Conservation (phyloP, 169 alveolate species). For the Plasmodium billcollinsi region DNA sequence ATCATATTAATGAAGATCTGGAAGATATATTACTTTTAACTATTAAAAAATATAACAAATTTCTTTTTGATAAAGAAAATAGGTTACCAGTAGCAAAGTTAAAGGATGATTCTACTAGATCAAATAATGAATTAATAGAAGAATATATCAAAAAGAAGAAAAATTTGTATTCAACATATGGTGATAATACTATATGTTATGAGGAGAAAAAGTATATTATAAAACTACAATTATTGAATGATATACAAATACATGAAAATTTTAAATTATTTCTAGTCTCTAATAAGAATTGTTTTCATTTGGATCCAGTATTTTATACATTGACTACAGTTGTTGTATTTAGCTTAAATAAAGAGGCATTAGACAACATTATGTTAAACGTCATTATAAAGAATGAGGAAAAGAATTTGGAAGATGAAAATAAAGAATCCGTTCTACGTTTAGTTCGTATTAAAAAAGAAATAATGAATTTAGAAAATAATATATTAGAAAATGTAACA, state of each 20-base stretch:
- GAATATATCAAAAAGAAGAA: constrained; percentile 49
- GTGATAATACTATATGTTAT: constrained; percentile 7
- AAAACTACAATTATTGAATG: constrained; percentile 40
- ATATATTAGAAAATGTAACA: constrained; percentile 65
- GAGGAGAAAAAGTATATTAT: constrained; percentile 42
- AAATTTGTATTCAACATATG: background rate
- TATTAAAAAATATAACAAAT: constrained; percentile 60
- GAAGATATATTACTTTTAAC: constrained; percentile 59
- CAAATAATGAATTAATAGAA: constrained; percentile 20
- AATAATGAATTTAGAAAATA: constrained; percentile 64
- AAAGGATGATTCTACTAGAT: background rate
- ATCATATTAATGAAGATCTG: constrained; percentile 44
- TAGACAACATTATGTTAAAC: constrained; percentile 55
- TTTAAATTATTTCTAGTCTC: constrained; percentile 61
- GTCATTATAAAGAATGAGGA: constrained; percentile 66
- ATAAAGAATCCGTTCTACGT: constrained; percentile 51
- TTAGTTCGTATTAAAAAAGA: constrained; percentile 62
- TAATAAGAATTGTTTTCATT: constrained; percentile 59
- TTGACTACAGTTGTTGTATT: constrained; percentile 54
- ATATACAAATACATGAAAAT: constrained; percentile 32
- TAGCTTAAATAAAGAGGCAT: constrained; percentile 45
- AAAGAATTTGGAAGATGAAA: constrained; percentile 53
- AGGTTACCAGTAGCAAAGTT: background rate
- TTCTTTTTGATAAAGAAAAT: constrained; percentile 43
- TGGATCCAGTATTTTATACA: constrained; percentile 42